These are phyloP conservation scores for Syzygium syzygioides DNA, from an alignment of 441 rosid species.

Conservation along the genomic window DNA sequence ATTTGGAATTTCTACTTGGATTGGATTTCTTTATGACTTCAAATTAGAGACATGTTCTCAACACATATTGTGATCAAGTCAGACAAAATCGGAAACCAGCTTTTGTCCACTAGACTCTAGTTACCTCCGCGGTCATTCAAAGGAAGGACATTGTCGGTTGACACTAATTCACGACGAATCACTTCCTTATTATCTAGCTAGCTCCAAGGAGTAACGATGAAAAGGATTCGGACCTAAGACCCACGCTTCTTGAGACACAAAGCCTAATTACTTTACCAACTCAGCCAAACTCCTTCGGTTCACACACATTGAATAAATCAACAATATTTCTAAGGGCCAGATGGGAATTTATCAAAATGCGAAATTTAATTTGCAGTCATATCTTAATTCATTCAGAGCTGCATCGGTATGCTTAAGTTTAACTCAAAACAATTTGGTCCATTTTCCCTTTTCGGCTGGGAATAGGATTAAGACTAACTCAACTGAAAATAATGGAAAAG, in stretches of 20 bases:
- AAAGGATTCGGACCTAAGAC: neutral
- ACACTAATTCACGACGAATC: too few species aligned
- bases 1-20: too few species aligned
- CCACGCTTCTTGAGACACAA: neutral
- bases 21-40: too few species aligned
- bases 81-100: too few species aligned
- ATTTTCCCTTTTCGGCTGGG: neutral
- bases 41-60: too few species aligned
- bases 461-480: neutral
- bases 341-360: neutral
- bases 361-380: neutral
- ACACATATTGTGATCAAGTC: too few species aligned
- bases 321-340: neutral
- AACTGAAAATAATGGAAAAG: too few species aligned
- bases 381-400: neutral
- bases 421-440: neutral
- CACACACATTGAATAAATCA: neutral
- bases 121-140: too few species aligned
- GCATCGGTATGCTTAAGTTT: neutral
- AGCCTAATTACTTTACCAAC: neutral
- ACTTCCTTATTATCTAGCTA: too few species aligned
- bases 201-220: fast-evolving
- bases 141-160: too few species aligned
- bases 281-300: neutral
- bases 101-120: too few species aligned